Percentiles rank a stretch among this genome's conserved stretches.
Conservation (phyloP, 257 asterid genomes). For the Capsicum chinense region DNA sequence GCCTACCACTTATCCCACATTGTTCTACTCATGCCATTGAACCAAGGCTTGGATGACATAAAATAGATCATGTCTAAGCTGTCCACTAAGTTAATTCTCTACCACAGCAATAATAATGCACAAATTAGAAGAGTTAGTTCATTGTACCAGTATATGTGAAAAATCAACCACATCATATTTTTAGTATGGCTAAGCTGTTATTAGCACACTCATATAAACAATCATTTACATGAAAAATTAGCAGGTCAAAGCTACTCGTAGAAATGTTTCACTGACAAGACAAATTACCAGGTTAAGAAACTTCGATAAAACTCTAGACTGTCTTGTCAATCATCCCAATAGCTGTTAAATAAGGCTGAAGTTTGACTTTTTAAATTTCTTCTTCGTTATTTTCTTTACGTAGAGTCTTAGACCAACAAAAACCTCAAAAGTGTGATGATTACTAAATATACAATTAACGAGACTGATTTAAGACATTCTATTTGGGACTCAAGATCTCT, state of each 20-base stretch:
- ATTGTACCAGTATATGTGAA: background rate
- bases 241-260: background rate
- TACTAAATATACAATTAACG: background rate
- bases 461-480: background rate
- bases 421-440: background rate
- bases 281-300: slow-evolving; percentile 10
- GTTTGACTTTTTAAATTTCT: background rate
- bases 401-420: background rate
- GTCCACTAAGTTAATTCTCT: slow-evolving; percentile 1
- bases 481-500: slow-evolving; percentile 28
- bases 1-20: slow-evolving; percentile 4
- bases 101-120: background rate
- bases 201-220: background rate
- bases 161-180: background rate
- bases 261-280: slow-evolving; percentile 18
- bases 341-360: background rate
- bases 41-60: slow-evolving; percentile 1
- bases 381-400: background rate
- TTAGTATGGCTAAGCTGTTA: background rate
- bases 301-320: background rate
- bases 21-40: background rate
- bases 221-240: slow-evolving; percentile 19
- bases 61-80: background rate
- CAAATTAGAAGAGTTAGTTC: background rate
- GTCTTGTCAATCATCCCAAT: background rate